Percentiles rank a stretch among this genome's conserved stretches.
Evolutionary conservation across 2,329 filamentous ascomycete genomes (phyloP).

Genomic region (Ilyonectria robusta): DNA sequence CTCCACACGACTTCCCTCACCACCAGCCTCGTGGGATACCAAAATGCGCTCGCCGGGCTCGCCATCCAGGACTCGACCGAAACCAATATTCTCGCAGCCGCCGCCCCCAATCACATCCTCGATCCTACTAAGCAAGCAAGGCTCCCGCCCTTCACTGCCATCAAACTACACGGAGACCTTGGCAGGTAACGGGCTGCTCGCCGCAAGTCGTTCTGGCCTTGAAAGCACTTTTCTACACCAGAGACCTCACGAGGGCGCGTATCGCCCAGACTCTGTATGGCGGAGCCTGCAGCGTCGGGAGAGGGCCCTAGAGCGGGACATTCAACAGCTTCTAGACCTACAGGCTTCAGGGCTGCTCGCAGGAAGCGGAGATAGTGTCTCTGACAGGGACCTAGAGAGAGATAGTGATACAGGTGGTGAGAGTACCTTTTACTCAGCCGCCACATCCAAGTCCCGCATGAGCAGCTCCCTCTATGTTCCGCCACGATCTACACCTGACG

Average conservation of each 20-base stretch:
- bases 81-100: constrained; percentile 62
- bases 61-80: constrained; percentile 50
- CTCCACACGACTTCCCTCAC: constrained; percentile 34
- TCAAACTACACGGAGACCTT: constrained; percentile 33
- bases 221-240: constrained; percentile 54
- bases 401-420: constrained; percentile 57
- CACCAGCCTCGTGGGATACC: constrained; percentile 38
- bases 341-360: constrained; percentile 62
- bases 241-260: constrained; percentile 43
- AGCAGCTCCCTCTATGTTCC: constrained; percentile 55
- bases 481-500: constrained; percentile 55
- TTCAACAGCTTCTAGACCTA: constrained; percentile 64
- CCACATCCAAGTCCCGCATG: constrained; percentile 58
- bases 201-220: constrained; percentile 35
- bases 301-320: constrained; percentile 60
- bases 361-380: constrained; percentile 50
- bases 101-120: constrained; percentile 67
- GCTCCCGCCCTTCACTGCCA: constrained; percentile 14
- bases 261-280: constrained; percentile 62
- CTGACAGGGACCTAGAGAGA: constrained; percentile 46
- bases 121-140: constrained; percentile 46
- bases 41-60: constrained; percentile 50
- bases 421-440: constrained; percentile 58
- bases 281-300: constrained; percentile 62
- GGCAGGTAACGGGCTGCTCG: constrained; percentile 34